Evolutionary conservation across 148 eudicot species (phyloP).

Genomic region (Rhododendron ferrugineum): DNA sequence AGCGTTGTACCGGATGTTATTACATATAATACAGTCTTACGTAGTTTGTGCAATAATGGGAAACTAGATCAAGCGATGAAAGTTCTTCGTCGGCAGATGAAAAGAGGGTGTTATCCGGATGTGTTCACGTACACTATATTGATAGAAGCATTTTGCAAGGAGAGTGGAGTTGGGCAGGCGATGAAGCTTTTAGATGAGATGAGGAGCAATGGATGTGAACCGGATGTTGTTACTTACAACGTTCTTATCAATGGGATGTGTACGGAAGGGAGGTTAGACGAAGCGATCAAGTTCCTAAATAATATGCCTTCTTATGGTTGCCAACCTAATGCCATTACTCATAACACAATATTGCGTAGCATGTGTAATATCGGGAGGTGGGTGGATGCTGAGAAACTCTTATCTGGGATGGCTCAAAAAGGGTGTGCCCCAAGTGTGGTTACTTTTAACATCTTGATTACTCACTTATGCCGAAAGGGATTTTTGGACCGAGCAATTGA

Average conservation of each 20-base stretch:
- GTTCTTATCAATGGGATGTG: slow-evolving; percentile 73
- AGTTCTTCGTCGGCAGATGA: slow-evolving; percentile 48
- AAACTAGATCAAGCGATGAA: slow-evolving; percentile 51
- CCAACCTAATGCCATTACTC: slow-evolving; percentile 60
- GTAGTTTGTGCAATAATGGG: slow-evolving; percentile 63
- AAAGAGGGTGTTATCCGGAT: slow-evolving; percentile 58
- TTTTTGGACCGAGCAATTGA: slow-evolving; percentile 60
- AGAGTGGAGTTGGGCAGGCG: slow-evolving; percentile 59
- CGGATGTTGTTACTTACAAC: slow-evolving; percentile 68
- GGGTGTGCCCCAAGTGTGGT: slow-evolving; percentile 64
- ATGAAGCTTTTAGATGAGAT: slow-evolving; percentile 76
- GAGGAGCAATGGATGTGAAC: slow-evolving; percentile 65
- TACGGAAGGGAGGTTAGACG: slow-evolving; percentile 61
- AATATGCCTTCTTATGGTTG: slow-evolving; percentile 49
- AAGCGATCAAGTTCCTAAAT: slow-evolving; percentile 56
- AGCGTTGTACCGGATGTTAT: slow-evolving; percentile 65
- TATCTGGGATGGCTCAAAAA: slow-evolving; percentile 54
- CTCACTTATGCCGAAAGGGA: slow-evolving; percentile 56
- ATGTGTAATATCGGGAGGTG: slow-evolving; percentile 65
- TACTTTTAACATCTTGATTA: slow-evolving; percentile 66
- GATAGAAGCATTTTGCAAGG: slow-evolving; percentile 70
- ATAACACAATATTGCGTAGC: slow-evolving; percentile 51
- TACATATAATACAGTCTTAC: slow-evolving; percentile 62
- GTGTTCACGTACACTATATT: slow-evolving; percentile 67
- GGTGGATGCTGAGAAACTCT: slow-evolving; percentile 58